phyloP scores from a whole-genome alignment of 2,329 filamentous ascomycete genomes.

The Sporothrix euskadiensis region DNA sequence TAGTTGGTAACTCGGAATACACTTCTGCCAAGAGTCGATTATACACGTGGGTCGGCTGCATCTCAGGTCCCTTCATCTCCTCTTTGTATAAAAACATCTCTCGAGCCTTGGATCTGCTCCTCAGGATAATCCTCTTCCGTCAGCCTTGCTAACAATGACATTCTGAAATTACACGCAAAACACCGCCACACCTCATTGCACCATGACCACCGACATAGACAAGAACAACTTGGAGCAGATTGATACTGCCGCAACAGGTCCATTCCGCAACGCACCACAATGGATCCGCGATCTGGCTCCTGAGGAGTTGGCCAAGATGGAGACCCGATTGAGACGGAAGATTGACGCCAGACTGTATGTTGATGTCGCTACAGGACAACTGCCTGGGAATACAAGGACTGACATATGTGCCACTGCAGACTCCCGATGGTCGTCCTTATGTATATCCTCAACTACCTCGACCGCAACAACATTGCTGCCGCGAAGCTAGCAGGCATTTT shows the following conservation, averaged over 20 bases:
- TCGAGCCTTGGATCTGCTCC: neutral
- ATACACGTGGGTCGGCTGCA: neutral
- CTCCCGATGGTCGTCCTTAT: neutral
- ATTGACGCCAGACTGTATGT: neutral
- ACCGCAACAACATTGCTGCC: neutral
- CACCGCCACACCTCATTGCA: neutral
- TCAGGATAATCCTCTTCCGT: neutral
- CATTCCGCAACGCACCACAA: neutral
- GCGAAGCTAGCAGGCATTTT: neutral
- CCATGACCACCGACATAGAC: neutral
- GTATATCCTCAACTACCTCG: neutral
- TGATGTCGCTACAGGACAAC: too few species aligned
- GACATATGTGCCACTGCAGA: too few species aligned
- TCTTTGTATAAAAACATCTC: neutral
- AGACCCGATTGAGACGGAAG: neutral
- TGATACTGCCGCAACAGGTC: neutral
- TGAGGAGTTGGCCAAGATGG: neutral
- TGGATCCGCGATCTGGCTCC: neutral
- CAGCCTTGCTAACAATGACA: neutral
- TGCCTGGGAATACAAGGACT: too few species aligned
- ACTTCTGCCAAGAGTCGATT: neutral
- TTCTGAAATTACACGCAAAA: neutral
- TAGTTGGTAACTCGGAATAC: neutral
- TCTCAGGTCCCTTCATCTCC: neutral
- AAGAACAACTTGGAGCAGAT: neutral